Conservation (phyloP, 2,329 filamentous ascomycete species). For the Apiospora aurea region DNA sequence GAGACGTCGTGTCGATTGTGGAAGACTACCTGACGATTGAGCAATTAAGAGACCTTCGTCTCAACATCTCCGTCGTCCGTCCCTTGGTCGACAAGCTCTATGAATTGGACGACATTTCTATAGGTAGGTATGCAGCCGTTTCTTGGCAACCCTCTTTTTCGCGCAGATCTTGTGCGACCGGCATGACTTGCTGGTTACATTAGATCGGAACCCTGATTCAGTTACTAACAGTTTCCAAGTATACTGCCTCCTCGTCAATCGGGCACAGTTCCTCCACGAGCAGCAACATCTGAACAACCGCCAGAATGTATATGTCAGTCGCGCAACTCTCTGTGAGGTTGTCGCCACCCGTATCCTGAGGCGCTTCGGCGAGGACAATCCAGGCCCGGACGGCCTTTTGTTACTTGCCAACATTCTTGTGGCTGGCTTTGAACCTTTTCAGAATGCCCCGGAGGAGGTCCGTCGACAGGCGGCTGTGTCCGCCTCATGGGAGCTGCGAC, state of each 20-base stretch:
- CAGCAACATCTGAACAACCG: constrained; percentile 78
- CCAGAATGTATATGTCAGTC: constrained; percentile 81
- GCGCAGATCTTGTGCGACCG: not conserved
- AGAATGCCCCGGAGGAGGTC: constrained; percentile 77
- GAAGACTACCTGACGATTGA: constrained; percentile 72
- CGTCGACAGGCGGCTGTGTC: constrained; percentile 62
- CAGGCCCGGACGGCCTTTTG: constrained; percentile 73
- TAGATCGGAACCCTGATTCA: not conserved
- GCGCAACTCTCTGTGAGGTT: constrained; percentile 81
- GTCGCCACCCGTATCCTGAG: constrained; percentile 80
- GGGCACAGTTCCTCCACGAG: constrained; percentile 79
- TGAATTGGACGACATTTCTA: constrained; percentile 79
- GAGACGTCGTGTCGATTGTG: constrained; percentile 68
- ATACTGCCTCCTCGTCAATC: constrained; percentile 84
- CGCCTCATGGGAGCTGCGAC: constrained; percentile 55
- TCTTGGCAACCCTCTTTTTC: constrained; percentile 6
- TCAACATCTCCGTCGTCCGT: constrained; percentile 81
- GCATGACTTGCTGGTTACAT: constrained; percentile 13
- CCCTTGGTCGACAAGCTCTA: constrained; percentile 86
- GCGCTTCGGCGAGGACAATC: constrained; percentile 79
- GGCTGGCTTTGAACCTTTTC: constrained; percentile 84
- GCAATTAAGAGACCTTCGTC: constrained; percentile 80
- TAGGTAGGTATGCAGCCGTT: constrained; percentile 64
- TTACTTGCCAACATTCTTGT: constrained; percentile 81
- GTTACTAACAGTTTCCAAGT: constrained; percentile 53